Evolutionary conservation across 2,329 filamentous ascomycete species (phyloP).

Genomic region (Trichoderma endophyticum): DNA sequence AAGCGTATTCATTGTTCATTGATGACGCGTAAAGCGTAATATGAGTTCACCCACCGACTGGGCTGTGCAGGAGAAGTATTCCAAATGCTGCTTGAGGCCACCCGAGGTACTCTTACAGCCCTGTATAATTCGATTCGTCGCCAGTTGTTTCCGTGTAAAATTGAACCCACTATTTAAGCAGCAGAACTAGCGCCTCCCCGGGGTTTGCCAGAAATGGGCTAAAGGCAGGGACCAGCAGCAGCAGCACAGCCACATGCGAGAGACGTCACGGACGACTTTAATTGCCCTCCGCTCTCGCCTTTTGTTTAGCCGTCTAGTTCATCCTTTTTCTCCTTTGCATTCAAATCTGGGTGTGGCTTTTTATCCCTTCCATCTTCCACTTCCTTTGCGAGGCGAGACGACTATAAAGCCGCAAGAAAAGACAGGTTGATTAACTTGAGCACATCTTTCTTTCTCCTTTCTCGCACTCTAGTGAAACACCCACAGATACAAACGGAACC

Average conservation of each 20-base stretch:
- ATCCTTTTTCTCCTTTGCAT: not conserved
- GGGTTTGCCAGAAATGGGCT: not conserved
- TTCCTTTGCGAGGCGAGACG: not conserved
- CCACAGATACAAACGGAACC: not conserved
- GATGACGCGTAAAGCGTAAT: not conserved
- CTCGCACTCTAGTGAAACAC: not conserved
- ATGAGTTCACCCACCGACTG: not conserved
- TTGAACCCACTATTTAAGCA: not conserved
- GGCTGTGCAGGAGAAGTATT: not conserved
- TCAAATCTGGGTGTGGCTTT: not conserved
- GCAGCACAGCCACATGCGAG: slow-evolving; percentile 10
- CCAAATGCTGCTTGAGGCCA: not conserved
- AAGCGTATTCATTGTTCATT: not conserved
- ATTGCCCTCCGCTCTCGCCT: not conserved
- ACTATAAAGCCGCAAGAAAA: not conserved
- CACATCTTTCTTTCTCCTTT: not conserved
- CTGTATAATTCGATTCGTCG: not conserved
- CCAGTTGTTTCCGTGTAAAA: not conserved
- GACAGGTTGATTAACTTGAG: not conserved
- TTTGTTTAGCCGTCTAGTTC: not conserved
- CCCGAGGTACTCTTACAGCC: not conserved
- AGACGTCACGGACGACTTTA: not conserved
- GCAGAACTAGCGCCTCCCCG: not conserved
- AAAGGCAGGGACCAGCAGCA: not conserved
- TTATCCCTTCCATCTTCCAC: not conserved